A percentile compares a stretch with the other conserved stretches of the same genome.
Evolutionary conservation across 179 eudicot species (phyloP).

Genomic region (Silene coronaria): DNA sequence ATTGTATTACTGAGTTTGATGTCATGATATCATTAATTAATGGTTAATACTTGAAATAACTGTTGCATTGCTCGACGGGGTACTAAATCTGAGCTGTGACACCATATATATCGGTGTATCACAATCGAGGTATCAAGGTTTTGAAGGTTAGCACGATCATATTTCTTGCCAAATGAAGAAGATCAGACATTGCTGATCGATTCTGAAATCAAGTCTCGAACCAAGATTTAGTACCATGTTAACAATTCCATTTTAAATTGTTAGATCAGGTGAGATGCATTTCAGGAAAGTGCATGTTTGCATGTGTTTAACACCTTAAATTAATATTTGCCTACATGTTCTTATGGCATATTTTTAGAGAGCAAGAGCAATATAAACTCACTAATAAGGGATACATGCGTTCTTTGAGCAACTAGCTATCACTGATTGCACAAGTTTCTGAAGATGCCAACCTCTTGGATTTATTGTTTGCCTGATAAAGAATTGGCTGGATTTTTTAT

Average conservation of each 20-base stretch:
- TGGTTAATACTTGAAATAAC: neutral
- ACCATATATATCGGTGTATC: neutral
- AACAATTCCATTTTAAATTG: neutral
- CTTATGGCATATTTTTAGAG: neutral
- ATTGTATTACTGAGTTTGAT: neutral
- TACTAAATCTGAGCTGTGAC: no score
- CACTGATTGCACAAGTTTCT: neutral
- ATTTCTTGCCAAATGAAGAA: neutral
- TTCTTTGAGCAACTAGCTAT: neutral
- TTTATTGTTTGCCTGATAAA: neutral
- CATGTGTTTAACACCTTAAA: neutral
- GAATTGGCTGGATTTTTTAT: constrained; percentile 3
- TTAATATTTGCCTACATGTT: neutral
- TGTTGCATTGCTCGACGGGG: neutral
- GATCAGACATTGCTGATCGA: neutral
- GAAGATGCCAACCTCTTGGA: neutral
- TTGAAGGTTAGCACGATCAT: neutral
- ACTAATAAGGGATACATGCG: neutral
- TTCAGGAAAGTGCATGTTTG: neutral
- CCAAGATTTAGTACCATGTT: neutral
- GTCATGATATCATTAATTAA: neutral
- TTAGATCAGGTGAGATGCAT: neutral
- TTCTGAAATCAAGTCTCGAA: neutral
- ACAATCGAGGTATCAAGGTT: neutral
- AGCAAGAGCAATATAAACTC: neutral